Conservation (phyloP, 129 eudicot species). For the Saposhnikovia divaricata region DNA sequence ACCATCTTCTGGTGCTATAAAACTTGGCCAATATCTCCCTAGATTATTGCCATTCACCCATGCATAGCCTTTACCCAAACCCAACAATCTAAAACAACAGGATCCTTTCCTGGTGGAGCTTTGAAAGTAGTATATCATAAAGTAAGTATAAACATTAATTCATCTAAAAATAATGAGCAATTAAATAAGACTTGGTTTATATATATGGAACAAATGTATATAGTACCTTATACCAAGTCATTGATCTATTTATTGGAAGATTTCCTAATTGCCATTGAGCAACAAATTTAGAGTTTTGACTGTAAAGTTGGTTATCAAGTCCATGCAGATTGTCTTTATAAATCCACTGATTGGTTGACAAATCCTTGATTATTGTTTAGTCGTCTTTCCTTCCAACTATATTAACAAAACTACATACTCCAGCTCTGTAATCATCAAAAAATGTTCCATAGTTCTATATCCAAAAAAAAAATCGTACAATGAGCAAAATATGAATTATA, state of each 20-base stretch:
- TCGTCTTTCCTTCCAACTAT: constrained; percentile 44
- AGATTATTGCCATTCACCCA: constrained; percentile 59
- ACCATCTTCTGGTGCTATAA: constrained; percentile 27
- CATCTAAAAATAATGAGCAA: not conserved
- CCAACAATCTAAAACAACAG: constrained; percentile 47
- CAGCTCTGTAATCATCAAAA: constrained; percentile 29
- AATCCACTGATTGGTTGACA: constrained; percentile 44
- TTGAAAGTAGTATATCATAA: constrained; percentile 46
- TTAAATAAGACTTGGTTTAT: not conserved
- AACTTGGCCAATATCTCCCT: constrained; percentile 73
- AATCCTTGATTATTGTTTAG: constrained; percentile 37
- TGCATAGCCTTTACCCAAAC: constrained; percentile 59
- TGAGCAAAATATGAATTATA: not conserved
- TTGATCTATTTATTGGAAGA: constrained; percentile 31
- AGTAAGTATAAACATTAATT: not conserved
- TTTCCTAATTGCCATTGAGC: constrained; percentile 25
- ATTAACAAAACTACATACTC: constrained; percentile 49
- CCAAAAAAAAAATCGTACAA: not conserved
- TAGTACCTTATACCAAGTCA: constrained; percentile 82
- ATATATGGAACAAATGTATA: not conserved
- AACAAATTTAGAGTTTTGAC: not conserved
- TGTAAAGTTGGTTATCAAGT: constrained; percentile 20
- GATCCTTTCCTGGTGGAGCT: constrained; percentile 50
- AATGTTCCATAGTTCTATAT: constrained; percentile 47
- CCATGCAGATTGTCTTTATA: constrained; percentile 50